Percentiles rank a stretch among this genome's conserved stretches.
These are phyloP conservation scores for Zygotorulaspora danielsina DNA, from an alignment of 805 yeast genomes.

Conservation along the genomic window DNA sequence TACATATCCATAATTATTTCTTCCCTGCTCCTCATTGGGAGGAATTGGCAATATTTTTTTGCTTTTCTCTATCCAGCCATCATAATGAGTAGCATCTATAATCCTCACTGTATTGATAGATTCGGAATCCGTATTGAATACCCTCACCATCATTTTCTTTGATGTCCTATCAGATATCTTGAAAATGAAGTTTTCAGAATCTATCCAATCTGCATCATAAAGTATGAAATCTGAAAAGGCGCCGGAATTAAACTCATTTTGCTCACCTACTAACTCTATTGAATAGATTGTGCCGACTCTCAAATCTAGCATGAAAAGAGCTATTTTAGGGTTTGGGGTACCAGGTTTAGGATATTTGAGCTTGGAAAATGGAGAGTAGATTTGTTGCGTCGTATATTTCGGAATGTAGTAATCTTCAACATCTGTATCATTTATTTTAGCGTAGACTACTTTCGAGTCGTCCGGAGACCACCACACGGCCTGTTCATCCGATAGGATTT, in stretches of 20 bases:
- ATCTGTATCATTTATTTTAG: constrained; percentile 54
- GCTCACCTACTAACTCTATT: constrained; percentile 21
- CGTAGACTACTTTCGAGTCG: constrained; percentile 51
- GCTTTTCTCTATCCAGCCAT: constrained; percentile 58
- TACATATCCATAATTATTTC: constrained; percentile 50
- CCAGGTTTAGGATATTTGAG: constrained; percentile 77
- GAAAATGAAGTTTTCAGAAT: constrained; percentile 44
- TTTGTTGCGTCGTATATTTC: constrained; percentile 41
- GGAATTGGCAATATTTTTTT: constrained; percentile 41
- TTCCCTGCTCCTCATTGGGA: constrained; percentile 28
- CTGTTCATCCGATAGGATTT: constrained; percentile 53
- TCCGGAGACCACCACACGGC: constrained; percentile 75
- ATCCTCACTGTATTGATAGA: constrained; percentile 41
- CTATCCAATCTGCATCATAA: constrained; percentile 61
- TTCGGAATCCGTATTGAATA: constrained; percentile 36
- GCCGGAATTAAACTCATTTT: constrained; percentile 14
- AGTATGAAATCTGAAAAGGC: constrained; percentile 46
- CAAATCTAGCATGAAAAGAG: constrained; percentile 43
- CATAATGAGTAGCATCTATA: constrained; percentile 42
- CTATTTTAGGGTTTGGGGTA: constrained; percentile 50
- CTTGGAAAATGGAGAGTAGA: constrained; percentile 45
- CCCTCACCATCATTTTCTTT: constrained; percentile 47
- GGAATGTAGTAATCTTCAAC: constrained; percentile 54
- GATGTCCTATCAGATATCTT: constrained; percentile 64
- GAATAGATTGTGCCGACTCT: constrained; percentile 20